Conservation (phyloP, 1,284 basidiomycete species). For the Butyriboletus appendiculatus region DNA sequence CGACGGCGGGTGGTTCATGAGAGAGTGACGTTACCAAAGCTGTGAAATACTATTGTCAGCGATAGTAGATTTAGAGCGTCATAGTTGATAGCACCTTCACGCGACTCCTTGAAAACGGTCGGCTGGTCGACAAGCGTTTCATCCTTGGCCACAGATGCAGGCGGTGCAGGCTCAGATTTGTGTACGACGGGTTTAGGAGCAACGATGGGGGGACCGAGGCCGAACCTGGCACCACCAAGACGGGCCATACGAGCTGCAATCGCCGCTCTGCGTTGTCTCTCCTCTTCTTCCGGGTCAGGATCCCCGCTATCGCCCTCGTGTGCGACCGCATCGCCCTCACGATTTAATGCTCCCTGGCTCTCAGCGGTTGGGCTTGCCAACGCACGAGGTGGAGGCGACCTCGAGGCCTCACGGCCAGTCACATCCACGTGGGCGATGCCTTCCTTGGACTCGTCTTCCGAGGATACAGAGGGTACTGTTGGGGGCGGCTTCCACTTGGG, state of each 20-base stretch:
- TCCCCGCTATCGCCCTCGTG: slow-evolving; percentile 43
- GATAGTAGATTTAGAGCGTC: neutral
- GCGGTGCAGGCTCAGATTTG: slow-evolving; percentile 13
- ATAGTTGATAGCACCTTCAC: slow-evolving; percentile 18
- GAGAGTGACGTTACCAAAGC: slow-evolving; percentile 15
- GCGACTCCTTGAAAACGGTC: slow-evolving; percentile 6
- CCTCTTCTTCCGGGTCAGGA: slow-evolving; percentile 72
- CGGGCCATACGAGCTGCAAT: slow-evolving; percentile 90
- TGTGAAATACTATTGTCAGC: slow-evolving; percentile 10
- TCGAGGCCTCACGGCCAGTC: slow-evolving; percentile 29
- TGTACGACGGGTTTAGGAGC: slow-evolving; percentile 48
- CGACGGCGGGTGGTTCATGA: slow-evolving; percentile 1
- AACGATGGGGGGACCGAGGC: slow-evolving; percentile 73
- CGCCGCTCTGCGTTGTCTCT: slow-evolving; percentile 74
- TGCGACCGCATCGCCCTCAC: slow-evolving; percentile 21
- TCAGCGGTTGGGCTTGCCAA: slow-evolving; percentile 16
- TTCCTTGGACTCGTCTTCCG: slow-evolving; percentile 44
- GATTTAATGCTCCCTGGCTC: slow-evolving; percentile 11
- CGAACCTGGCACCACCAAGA: slow-evolving; percentile 82
- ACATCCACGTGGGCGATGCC: slow-evolving; percentile 17
- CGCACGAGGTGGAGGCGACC: slow-evolving; percentile 29
- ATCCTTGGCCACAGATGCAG: slow-evolving; percentile 11
- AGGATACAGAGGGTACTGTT: slow-evolving; percentile 35
- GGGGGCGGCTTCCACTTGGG: slow-evolving; percentile 84
- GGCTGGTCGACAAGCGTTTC: slow-evolving; percentile 16